phyloP scores from a whole-genome alignment of 257 asterid species.

The Solanum infundibuliforme region DNA sequence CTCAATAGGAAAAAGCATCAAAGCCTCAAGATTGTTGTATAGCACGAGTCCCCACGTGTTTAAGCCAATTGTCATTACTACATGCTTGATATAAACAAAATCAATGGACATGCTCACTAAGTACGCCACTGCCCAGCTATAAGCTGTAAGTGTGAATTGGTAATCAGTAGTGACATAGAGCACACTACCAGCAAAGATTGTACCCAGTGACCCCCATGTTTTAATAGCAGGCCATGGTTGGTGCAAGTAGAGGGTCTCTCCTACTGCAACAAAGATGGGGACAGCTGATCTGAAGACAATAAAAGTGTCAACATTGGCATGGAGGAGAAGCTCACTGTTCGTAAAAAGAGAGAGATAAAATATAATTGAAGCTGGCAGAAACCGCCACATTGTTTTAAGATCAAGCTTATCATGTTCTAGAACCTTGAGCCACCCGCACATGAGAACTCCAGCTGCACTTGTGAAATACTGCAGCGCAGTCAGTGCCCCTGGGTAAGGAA shows the following conservation, averaged over 20 bases:
- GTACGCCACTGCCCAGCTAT: conserved; percentile 88
- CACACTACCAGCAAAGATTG: conserved; percentile 84
- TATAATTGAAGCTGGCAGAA: conserved; percentile 83
- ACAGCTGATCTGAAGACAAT: conserved; percentile 91
- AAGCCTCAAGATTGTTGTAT: conserved; percentile 92
- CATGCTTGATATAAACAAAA: conserved; percentile 93
- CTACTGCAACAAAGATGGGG: conserved; percentile 86
- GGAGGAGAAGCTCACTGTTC: conserved; percentile 92
- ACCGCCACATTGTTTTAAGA: conserved; percentile 75
- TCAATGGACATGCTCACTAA: conserved; percentile 88
- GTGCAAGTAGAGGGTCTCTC: conserved; percentile 78
- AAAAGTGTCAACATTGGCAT: conserved; percentile 87
- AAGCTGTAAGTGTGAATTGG: conserved; percentile 78
- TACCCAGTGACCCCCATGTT: conserved; percentile 72
- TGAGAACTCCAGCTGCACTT: conserved; percentile 69
- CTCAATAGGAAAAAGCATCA: conserved; percentile 82
- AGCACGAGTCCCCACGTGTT: conserved; percentile 95
- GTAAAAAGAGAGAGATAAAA: conserved; percentile 83
- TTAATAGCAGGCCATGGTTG: conserved; percentile 86
- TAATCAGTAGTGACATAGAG: conserved; percentile 77
- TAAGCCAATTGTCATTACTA: conserved; percentile 84
- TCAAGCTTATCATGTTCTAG: conserved; percentile 77
- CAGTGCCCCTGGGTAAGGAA: conserved; percentile 90
- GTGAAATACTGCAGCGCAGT: conserved; percentile 91
- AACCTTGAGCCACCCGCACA: conserved; percentile 60